Evolutionary conservation across 2,329 filamentous ascomycete species (phyloP).

Genomic region (Fusarium tanahbumbuense): DNA sequence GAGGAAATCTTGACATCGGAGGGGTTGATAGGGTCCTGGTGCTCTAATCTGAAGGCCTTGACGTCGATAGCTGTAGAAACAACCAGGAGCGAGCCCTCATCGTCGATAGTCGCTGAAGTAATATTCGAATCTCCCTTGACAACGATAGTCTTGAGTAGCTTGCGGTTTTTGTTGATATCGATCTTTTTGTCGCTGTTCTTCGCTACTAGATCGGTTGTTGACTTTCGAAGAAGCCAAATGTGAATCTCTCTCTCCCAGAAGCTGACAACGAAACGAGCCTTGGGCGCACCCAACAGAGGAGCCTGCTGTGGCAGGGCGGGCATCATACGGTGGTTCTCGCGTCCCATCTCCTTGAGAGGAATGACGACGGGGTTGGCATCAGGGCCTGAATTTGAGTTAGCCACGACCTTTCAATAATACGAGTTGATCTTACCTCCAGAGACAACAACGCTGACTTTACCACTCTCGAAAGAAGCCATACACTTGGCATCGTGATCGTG

Average conservation of each 20-base stretch:
- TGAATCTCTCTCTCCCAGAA: slow-evolving; percentile 93
- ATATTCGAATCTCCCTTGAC: slow-evolving; percentile 84
- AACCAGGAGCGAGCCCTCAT: slow-evolving; percentile 78
- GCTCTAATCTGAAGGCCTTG: slow-evolving; percentile 79
- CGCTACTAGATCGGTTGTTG: slow-evolving; percentile 60
- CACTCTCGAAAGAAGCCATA: slow-evolving; percentile 89
- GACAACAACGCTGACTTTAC: slow-evolving; percentile 84
- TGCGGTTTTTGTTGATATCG: slow-evolving; percentile 66
- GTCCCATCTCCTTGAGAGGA: slow-evolving; percentile 77
- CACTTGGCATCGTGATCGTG: slow-evolving; percentile 96
- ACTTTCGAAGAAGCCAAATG: slow-evolving; percentile 74
- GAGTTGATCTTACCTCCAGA: slow-evolving; percentile 79
- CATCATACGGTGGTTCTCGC: slow-evolving; percentile 85
- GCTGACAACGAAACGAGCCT: slow-evolving; percentile 81
- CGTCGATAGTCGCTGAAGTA: slow-evolving; percentile 77
- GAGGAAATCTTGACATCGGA: slow-evolving; percentile 78
- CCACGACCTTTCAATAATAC: background rate
- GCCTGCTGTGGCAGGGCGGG: slow-evolving; percentile 85
- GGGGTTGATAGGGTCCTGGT: slow-evolving; percentile 60
- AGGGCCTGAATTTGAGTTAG: slow-evolving; percentile 67
- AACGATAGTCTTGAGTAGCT: slow-evolving; percentile 76
- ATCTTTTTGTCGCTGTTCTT: slow-evolving; percentile 54
- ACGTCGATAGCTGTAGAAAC: slow-evolving; percentile 79
- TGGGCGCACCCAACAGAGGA: slow-evolving; percentile 77
- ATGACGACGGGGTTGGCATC: slow-evolving; percentile 86